Base-by-base conservation (phyloP, 2,329 filamentous ascomycete species). In the Ophiostoma angusticollis region DNA sequence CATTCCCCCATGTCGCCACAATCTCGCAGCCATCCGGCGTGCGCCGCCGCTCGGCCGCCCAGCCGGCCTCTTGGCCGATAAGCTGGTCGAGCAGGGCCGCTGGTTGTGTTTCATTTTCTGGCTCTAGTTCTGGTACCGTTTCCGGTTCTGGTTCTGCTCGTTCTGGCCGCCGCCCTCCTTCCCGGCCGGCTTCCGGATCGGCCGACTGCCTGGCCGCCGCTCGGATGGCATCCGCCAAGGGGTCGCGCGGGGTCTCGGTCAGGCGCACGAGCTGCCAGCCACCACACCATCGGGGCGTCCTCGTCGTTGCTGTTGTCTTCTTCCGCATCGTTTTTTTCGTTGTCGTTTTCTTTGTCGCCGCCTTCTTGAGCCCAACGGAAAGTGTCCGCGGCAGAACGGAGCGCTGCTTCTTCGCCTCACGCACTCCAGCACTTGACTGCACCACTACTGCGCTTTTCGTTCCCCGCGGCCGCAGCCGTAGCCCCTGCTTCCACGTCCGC, bases 191-290 rank as follows among this genome's bases (percentile, higher is more conserved):
- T n/a, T n/a, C n/a, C n/a, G n/a, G n/a, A n/a, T n/a, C n/a, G n/a
- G n/a, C n/a, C n/a, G n/a, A n/a, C n/a, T n/a, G n/a, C n/a, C n/a
- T n/a, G n/a, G n/a, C n/a, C n/a, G n/a, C n/a, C n/a, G n/a, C n/a
- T n/a, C n/a, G n/a, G n/a, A n/a, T n/a, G n/a, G n/a, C n/a, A n/a
- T n/a, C n/a, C n/a, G n/a, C n/a, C n/a, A n/a, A n/a, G n/a, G n/a
- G n/a, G n/a, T n/a, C n/a, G n/a, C n/a, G n/a, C n/a, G n/a, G 29
- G 27, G 31, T 16, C 17, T 17, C 14, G 22, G 22, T 11, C 11
- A 43, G 32, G 4, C 41, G 29, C 24, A 43, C 37, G 11, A 43
- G 41, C 38, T 37, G 34, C 41, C 41, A 43, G 27, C 40, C 40
- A 14, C 31, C 25, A 9, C 32, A 21, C 40, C 40, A 39, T 13